These are phyloP conservation scores for Penicillium cosmopolitanum DNA, from an alignment of 495 filamentous ascomycete genomes.

Conservation along the genomic window DNA sequence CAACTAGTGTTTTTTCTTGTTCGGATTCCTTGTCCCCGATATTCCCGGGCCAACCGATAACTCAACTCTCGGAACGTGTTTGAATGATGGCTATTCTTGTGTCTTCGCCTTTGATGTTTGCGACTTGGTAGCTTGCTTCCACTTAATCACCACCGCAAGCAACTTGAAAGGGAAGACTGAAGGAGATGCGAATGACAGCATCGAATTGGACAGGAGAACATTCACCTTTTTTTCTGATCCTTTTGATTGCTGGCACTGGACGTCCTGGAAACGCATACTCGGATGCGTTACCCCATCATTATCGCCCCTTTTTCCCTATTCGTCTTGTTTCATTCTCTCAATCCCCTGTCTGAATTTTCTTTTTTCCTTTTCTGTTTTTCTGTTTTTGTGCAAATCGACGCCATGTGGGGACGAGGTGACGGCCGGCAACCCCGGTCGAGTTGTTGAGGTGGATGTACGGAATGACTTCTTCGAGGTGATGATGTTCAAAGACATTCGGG, in stretches of 20 bases:
- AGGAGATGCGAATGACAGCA: constrained; percentile 44
- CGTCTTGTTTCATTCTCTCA: constrained; percentile 12
- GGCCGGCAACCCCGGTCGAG: constrained; percentile 17
- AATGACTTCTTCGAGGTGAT: constrained; percentile 11
- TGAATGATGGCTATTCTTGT: constrained; percentile 46
- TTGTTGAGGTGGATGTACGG: constrained; percentile 11
- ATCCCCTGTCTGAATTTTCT: constrained; percentile 17
- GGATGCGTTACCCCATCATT: constrained; percentile 24
- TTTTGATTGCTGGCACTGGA: constrained; percentile 27
- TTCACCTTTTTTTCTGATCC: constrained; percentile 18
- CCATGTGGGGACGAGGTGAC: constrained; percentile 34
- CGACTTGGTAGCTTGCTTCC: constrained; percentile 8
- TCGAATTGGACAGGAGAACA: constrained; percentile 28
- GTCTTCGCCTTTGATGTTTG: constrained; percentile 27
- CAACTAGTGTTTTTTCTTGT: constrained; percentile 18
- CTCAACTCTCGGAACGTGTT: constrained; percentile 36
- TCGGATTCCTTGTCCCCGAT: constrained; percentile 26
- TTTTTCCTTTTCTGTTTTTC: constrained; percentile 24
- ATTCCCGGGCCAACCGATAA: constrained; percentile 25
- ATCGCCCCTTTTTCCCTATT: background rate
- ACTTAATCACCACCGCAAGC: constrained; percentile 15
- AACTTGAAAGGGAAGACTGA: constrained; percentile 32
- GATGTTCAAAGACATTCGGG: constrained; percentile 15
- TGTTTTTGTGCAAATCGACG: constrained; percentile 32
- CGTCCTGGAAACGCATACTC: constrained; percentile 27